phyloP scores from a whole-genome alignment of 2,329 filamentous ascomycete genomes.

The Ceratocystis harringtonii region DNA sequence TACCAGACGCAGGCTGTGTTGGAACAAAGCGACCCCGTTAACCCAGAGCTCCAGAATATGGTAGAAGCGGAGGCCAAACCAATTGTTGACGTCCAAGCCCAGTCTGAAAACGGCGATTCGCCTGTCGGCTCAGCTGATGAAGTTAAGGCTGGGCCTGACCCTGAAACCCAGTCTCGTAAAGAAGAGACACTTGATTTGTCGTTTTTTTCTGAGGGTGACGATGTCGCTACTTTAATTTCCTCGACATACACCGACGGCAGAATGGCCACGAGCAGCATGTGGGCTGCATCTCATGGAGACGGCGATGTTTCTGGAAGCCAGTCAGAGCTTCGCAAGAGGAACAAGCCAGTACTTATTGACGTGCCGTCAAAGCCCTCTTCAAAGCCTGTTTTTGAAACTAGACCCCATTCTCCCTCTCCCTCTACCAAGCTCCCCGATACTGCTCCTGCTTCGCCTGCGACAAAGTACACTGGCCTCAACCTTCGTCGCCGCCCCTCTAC shows the following conservation, averaged over 20 bases:
- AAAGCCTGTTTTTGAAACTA: neutral
- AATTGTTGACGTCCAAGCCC: neutral
- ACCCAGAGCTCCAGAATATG: neutral
- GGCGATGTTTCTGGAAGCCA: conserved; percentile 10
- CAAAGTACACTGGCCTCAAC: neutral
- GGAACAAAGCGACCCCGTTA: neutral
- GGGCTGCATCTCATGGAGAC: conserved; percentile 5
- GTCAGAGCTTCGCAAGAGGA: conserved; percentile 2
- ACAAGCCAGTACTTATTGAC: neutral
- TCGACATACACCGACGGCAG: conserved; percentile 10
- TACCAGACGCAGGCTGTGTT: neutral
- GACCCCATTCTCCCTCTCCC: neutral
- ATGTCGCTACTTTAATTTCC: conserved; percentile 10
- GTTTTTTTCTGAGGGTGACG: conserved; percentile 10
- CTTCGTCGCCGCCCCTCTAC: conserved; percentile 11
- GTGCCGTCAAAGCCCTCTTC: neutral
- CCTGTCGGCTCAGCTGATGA: neutral
- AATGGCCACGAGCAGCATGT: conserved; percentile 9
- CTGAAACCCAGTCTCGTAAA: conserved; percentile 20
- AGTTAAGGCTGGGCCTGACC: neutral
- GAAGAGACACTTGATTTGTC: conserved; percentile 7
- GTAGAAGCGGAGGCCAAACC: neutral
- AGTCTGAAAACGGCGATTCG: neutral
- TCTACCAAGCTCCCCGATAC: too few relatives aligned
- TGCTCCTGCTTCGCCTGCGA: neutral